Evolutionary conservation across 2,329 filamentous ascomycete genomes (phyloP).

Genomic region (Byssochlamys sp.): DNA sequence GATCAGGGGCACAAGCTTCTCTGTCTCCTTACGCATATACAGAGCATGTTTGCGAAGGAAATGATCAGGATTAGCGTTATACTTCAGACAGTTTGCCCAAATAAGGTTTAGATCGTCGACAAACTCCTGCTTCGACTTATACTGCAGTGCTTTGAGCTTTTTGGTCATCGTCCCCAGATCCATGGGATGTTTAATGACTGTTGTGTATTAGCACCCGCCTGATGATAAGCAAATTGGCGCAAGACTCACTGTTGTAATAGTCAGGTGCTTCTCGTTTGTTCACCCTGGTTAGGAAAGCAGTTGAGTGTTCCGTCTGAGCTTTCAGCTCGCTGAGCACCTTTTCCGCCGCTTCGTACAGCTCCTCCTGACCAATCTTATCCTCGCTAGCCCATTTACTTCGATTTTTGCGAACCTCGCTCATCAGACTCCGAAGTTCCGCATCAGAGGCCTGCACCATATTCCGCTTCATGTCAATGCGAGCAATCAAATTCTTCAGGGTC

Average conservation of each 20-base stretch:
- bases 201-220: slow-evolving; percentile 13
- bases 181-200: slow-evolving; percentile 94
- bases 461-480: slow-evolving; percentile 85
- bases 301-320: slow-evolving; percentile 92
- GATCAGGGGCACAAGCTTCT: slow-evolving; percentile 89
- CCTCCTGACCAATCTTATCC: slow-evolving; percentile 93
- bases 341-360: slow-evolving; percentile 90
- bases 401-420: slow-evolving; percentile 96
- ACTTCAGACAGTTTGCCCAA: slow-evolving; percentile 92
- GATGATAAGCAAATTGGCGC: neutral
- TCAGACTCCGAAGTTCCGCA: slow-evolving; percentile 78
- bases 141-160: slow-evolving; percentile 72
- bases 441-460: slow-evolving; percentile 85
- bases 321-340: slow-evolving; percentile 96
- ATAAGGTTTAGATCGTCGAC: slow-evolving; percentile 88
- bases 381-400: slow-evolving; percentile 98
- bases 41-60: slow-evolving; percentile 85
- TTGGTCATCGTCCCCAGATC: slow-evolving; percentile 97
- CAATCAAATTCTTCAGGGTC: slow-evolving; percentile 92
- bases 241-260: slow-evolving; percentile 71
- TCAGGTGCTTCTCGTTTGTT: slow-evolving; percentile 96
- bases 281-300: slow-evolving; percentile 85
- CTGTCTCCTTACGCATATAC: slow-evolving; percentile 93
- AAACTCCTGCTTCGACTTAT: slow-evolving; percentile 88
- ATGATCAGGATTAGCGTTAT: slow-evolving; percentile 83